A percentile compares a stretch with the other conserved stretches of the same genome.
Conservation (phyloP, 192 early-diverging fungal species). For the Gigaspora rosea region DNA sequence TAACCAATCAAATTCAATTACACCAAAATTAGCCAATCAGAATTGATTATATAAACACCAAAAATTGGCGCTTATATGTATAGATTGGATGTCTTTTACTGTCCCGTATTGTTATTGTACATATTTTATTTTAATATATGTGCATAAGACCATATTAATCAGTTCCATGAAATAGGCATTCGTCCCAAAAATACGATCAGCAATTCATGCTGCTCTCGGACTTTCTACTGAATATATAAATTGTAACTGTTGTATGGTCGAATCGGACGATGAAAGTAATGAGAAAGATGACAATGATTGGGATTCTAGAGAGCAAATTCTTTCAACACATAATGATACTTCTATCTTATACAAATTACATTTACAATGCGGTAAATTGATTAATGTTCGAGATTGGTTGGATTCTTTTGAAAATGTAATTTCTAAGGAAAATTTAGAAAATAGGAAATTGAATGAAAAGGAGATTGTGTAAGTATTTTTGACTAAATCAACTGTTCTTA, state of each 20-base stretch:
- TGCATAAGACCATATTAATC: not conserved
- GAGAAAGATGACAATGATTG: slow-evolving; percentile 38
- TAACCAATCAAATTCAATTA: too few species aligned
- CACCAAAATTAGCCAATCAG: too few species aligned
- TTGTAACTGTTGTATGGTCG: slow-evolving; percentile 73
- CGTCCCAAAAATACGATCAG: slow-evolving; percentile 77
- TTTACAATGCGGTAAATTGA: slow-evolving; percentile 88
- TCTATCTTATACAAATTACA: slow-evolving; percentile 90
- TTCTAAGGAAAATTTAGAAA: slow-evolving; percentile 40
- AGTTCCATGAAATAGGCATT: slow-evolving; percentile 60
- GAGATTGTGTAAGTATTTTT: slow-evolving; percentile 59
- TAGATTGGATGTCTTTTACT: too few species aligned
- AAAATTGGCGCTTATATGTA: too few species aligned
- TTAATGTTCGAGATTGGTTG: slow-evolving; percentile 94
- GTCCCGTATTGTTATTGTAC: too few species aligned
- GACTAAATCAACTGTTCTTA: slow-evolving; percentile 2
- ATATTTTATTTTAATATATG: too few species aligned
- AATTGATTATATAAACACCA: too few species aligned
- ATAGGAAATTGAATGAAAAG: slow-evolving; percentile 43
- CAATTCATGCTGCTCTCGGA: slow-evolving; percentile 81
- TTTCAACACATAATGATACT: slow-evolving; percentile 76
- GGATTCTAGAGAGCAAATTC: slow-evolving; percentile 41
- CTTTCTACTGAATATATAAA: slow-evolving; percentile 76
- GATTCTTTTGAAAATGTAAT: slow-evolving; percentile 77
- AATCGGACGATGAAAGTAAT: slow-evolving; percentile 28